phyloP scores from a whole-genome alignment of 345 rosid species.

The Citrus medica region DNA sequence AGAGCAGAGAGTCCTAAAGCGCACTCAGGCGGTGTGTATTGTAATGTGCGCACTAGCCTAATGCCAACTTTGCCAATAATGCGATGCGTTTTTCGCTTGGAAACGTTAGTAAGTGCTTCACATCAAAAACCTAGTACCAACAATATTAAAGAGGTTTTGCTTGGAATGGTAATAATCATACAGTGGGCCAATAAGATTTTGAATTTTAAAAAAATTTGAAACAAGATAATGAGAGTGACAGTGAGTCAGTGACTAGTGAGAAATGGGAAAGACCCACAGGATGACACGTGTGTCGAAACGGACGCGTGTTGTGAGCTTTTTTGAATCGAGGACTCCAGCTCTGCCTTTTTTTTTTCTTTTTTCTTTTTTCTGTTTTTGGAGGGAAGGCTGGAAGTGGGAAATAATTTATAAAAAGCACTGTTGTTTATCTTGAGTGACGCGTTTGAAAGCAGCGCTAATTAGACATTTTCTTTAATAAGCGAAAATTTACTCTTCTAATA shows the following conservation, averaged over 20 bases:
- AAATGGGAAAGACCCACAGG: not conserved
- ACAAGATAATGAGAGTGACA: not conserved
- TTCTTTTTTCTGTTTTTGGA: too few species aligned
- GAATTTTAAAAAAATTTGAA: not conserved
- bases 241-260: not conserved
- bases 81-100: not conserved
- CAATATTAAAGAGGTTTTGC: not conserved
- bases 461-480: too few species aligned
- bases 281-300: not conserved
- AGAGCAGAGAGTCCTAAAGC: not conserved
- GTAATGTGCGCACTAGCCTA: slow-evolving; percentile 3
- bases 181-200: not conserved
- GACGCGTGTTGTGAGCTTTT: slow-evolving; percentile 2
- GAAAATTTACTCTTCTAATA: too few species aligned
- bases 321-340: not conserved
- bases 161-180: not conserved
- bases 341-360: too few species aligned
- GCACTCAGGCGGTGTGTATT: not conserved
- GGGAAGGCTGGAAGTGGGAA: not conserved
- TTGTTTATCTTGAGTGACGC: not conserved
- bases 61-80: not conserved
- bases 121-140: slow-evolving; percentile 12
- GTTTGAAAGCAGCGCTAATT: too few species aligned
- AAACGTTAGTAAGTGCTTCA: not conserved
- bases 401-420: not conserved